A percentile compares a stretch with the other conserved stretches of the same genome.
These are phyloP conservation scores for Naganishia sp. DNA, from an alignment of 1,284 basidiomycete genomes.

Conservation along the genomic window DNA sequence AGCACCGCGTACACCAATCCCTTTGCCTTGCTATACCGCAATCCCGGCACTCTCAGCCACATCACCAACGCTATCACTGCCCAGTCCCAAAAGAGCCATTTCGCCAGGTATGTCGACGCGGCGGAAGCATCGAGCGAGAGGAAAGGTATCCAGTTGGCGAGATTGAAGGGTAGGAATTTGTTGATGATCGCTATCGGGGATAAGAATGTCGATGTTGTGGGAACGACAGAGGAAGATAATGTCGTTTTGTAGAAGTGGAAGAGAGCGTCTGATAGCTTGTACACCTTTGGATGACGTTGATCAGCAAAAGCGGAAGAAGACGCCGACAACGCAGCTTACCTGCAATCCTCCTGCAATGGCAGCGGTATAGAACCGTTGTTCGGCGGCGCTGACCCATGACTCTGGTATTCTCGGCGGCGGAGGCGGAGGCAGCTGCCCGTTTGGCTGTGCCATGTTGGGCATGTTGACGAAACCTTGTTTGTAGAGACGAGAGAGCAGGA, in stretches of 20 bases:
- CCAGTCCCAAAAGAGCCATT: constrained; percentile 30
- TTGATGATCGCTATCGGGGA: constrained; percentile 28
- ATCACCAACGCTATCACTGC: constrained; percentile 11
- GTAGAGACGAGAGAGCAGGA: background rate
- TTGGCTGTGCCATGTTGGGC: constrained; percentile 3
- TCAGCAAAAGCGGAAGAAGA: background rate
- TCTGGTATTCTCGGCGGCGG: constrained; percentile 48
- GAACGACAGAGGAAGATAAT: constrained; percentile 12
- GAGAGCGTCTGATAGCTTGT: constrained; percentile 51
- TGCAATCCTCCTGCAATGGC: constrained; percentile 48
- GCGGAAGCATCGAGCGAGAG: constrained; percentile 16
- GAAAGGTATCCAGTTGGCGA: constrained; percentile 22
- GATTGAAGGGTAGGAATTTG: constrained; percentile 12
- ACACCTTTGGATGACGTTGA: constrained; percentile 35
- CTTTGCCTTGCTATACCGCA: constrained; percentile 16
- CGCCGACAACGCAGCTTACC: constrained; percentile 34
- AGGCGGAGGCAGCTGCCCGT: constrained; percentile 27
- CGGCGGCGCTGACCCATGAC: constrained; percentile 43
- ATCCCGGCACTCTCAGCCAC: constrained; percentile 29
- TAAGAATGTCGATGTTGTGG: constrained; percentile 15
- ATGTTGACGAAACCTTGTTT: background rate
- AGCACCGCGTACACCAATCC: constrained; percentile 20
- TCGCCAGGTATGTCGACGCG: constrained; percentile 26
- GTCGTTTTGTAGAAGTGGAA: constrained; percentile 32
- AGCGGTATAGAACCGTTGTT: constrained; percentile 46